phyloP scores from a whole-genome alignment of 805 yeast genomes.

The Komagataella kurtzmanii region DNA sequence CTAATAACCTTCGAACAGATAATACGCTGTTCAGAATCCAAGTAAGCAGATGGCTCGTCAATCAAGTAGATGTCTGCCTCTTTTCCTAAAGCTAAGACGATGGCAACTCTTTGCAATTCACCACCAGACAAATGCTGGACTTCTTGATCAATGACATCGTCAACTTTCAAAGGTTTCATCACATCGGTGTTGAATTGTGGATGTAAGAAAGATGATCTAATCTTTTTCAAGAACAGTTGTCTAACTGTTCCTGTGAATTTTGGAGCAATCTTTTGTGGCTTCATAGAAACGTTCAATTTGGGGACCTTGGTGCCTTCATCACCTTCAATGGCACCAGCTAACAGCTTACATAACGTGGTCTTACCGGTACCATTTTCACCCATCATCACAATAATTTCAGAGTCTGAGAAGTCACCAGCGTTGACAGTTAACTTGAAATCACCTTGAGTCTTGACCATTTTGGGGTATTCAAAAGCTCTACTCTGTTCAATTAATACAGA shows the following conservation, averaged over 20 bases:
- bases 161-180: slow-evolving; percentile 86
- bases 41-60: slow-evolving; percentile 98
- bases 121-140: slow-evolving; percentile 98
- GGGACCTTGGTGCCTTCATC: slow-evolving; percentile 76
- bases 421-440: slow-evolving; percentile 80
- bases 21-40: slow-evolving; percentile 99
- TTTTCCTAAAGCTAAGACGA: slow-evolving; percentile 85
- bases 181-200: slow-evolving; percentile 99
- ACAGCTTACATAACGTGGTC: slow-evolving; percentile 89
- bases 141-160: slow-evolving; percentile 92
- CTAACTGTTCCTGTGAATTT: slow-evolving; percentile 98
- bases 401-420: slow-evolving; percentile 85
- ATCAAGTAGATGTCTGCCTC: slow-evolving; percentile 93
- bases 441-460: slow-evolving; percentile 85
- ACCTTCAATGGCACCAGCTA: slow-evolving; percentile 88
- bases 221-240: slow-evolving; percentile 92
- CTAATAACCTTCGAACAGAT: slow-evolving; percentile 97
- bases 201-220: slow-evolving; percentile 83
- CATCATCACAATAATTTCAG: slow-evolving; percentile 97
- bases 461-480: slow-evolving; percentile 64
- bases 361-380: slow-evolving; percentile 99
- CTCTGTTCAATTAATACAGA: slow-evolving; percentile 64
- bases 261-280: slow-evolving; percentile 98
- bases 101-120: slow-evolving; percentile 98
- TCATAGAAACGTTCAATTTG: slow-evolving; percentile 87